Evolutionary conservation across 257 asterid genomes (phyloP).

Genomic region (Osmanthus fragrans): DNA sequence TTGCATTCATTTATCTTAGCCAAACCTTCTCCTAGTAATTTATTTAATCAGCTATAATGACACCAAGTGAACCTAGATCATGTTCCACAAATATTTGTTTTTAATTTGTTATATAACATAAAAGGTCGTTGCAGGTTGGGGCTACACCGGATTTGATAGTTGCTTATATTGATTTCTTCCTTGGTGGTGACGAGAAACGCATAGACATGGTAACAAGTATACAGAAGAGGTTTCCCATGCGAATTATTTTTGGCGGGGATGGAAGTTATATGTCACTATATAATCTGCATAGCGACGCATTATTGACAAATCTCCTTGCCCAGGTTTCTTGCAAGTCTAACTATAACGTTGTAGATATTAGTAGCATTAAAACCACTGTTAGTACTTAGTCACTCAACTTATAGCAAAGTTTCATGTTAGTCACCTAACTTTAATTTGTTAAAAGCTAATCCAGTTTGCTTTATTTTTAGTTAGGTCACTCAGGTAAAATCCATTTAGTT

Average conservation of each 20-base stretch:
- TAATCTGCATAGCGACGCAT: conserved; percentile 72
- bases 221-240: conserved; percentile 92
- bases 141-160: conserved; percentile 96
- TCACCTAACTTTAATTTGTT: neutral
- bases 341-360: conserved; percentile 9
- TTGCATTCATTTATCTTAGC: no score
- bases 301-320: conserved; percentile 89
- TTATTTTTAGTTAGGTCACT: neutral
- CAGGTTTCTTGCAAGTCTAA: conserved; percentile 56
- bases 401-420: neutral
- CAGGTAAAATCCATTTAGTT: neutral
- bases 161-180: conserved; percentile 90
- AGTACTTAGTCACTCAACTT: neutral
- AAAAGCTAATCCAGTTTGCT: neutral
- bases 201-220: conserved; percentile 82
- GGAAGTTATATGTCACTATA: conserved; percentile 96
- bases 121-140: conserved; percentile 70
- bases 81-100: neutral
- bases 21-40: no score
- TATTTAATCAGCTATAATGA: no score
- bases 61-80: neutral
- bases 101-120: conserved; percentile 4
- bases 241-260: conserved; percentile 87
- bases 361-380: neutral
- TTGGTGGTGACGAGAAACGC: conserved; percentile 96